These are phyloP conservation scores for Candida michaelii DNA, from an alignment of 805 yeast species.

Conservation along the genomic window DNA sequence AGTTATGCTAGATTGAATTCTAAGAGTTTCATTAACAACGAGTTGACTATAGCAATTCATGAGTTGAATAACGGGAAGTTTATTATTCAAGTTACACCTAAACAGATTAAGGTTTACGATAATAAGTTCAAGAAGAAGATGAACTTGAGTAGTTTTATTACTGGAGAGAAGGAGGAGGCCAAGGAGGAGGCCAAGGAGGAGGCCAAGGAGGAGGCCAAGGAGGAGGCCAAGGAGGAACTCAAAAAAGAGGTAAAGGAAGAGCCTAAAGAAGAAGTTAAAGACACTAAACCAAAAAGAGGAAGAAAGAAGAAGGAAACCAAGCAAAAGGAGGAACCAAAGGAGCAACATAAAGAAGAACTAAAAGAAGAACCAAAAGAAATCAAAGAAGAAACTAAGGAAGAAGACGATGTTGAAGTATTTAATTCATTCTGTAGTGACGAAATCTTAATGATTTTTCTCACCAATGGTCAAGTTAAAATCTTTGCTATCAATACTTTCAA, in stretches of 20 bases:
- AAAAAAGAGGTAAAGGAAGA: background rate
- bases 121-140: slow-evolving; percentile 55
- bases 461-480: slow-evolving; percentile 70
- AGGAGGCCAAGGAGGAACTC: slow-evolving; percentile 4
- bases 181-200: background rate
- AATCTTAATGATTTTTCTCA: slow-evolving; percentile 58
- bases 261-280: background rate
- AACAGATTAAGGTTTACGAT: slow-evolving; percentile 59
- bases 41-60: slow-evolving; percentile 65
- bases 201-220: slow-evolving; percentile 1
- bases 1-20: slow-evolving; percentile 61
- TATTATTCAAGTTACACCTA: slow-evolving; percentile 73
- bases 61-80: slow-evolving; percentile 54
- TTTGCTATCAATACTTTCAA: slow-evolving; percentile 42
- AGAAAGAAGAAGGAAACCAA: background rate
- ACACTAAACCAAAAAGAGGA: background rate
- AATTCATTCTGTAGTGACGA: slow-evolving; percentile 65
- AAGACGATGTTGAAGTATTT: slow-evolving; percentile 54
- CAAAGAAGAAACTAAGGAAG: slow-evolving; percentile 13
- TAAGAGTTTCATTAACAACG: slow-evolving; percentile 61
- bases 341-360: background rate
- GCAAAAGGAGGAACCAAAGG: background rate
- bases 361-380: slow-evolving; percentile 3
- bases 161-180: slow-evolving; percentile 13
- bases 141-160: slow-evolving; percentile 42